phyloP scores from a whole-genome alignment of 1,139 yeast species.

The Kluyveromyces sp. region DNA sequence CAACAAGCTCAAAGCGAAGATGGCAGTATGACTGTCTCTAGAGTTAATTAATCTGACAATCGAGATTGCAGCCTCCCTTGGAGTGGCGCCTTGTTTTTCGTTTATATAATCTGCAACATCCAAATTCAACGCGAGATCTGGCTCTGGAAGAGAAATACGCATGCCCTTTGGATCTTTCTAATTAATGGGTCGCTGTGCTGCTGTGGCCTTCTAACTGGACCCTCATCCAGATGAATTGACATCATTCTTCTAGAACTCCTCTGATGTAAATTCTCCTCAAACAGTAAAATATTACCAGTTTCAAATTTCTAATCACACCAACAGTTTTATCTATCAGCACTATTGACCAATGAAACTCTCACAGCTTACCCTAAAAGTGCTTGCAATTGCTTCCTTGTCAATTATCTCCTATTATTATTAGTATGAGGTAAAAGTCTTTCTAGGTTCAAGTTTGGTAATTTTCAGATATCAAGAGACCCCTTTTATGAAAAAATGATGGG shows the following conservation, averaged over 20 bases:
- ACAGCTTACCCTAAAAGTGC: no score
- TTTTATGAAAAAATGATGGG: no score
- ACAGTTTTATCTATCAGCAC: no score
- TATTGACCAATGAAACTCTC: no score
- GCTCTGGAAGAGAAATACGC: slow-evolving; percentile 79
- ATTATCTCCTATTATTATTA: no score
- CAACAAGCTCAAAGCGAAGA: slow-evolving; percentile 49
- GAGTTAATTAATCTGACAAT: slow-evolving; percentile 79
- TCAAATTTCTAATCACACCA: not conserved
- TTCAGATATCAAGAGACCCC: no score
- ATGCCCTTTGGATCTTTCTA: slow-evolving; percentile 75
- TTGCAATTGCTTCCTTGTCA: no score
- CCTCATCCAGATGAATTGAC: slow-evolving; percentile 26
- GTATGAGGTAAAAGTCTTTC: no score
- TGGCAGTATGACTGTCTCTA: slow-evolving; percentile 70
- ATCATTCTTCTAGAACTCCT: slow-evolving; percentile 2
- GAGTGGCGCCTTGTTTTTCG: slow-evolving; percentile 83
- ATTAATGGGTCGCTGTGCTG: slow-evolving; percentile 34
- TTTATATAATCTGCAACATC: slow-evolving; percentile 92
- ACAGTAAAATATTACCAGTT: not conserved
- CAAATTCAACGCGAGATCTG: slow-evolving; percentile 78
- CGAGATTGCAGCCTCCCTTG: slow-evolving; percentile 91
- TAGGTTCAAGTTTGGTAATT: not conserved
- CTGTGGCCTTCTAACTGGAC: slow-evolving; percentile 28
- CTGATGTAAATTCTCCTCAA: not conserved